A percentile compares a stretch with the other conserved stretches of the same genome.
phyloP scores from a whole-genome alignment of 2,329 filamentous ascomycete species.

The Neonectria ditissima region DNA sequence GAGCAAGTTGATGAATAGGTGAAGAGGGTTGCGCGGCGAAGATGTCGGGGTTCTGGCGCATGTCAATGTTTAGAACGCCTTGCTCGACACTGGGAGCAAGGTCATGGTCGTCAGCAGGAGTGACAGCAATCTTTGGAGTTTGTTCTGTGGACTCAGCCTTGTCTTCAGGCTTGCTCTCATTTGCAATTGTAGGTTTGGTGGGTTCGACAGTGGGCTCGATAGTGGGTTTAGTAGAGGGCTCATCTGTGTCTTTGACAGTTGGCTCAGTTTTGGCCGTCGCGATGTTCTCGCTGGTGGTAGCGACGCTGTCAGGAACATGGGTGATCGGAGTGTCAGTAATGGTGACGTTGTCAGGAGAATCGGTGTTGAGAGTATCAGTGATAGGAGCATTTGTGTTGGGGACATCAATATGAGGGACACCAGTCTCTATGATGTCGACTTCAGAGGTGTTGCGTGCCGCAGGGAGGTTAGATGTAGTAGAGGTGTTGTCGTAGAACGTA shows the following conservation, averaged over 20 bases:
- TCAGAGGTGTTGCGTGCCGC: not conserved
- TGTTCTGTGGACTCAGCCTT: not conserved
- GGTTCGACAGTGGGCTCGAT: not conserved
- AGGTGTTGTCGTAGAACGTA: slow-evolving; percentile 31
- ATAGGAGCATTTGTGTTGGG: not conserved
- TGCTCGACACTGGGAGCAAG: slow-evolving; percentile 27
- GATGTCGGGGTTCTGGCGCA: slow-evolving; percentile 52
- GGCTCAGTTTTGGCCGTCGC: not conserved
- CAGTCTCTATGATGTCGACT: not conserved
- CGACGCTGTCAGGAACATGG: not conserved
- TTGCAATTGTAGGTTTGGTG: not conserved
- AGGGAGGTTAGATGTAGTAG: slow-evolving; percentile 23
- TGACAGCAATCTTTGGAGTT: slow-evolving; percentile 7
- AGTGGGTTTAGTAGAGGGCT: too few species aligned
- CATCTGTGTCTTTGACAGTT: not conserved
- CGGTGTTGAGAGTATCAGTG: not conserved
- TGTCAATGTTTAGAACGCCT: slow-evolving; percentile 50
- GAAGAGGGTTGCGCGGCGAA: slow-evolving; percentile 43
- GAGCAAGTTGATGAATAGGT: slow-evolving; percentile 42
- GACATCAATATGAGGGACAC: not conserved
- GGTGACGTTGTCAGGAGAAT: not conserved
- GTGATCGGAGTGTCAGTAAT: not conserved
- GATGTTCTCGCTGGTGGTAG: not conserved
- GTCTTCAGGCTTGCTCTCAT: not conserved
- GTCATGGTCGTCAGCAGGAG: not conserved